Base-by-base conservation (phyloP, 352 stramenopile species). In the Saprolegnia diclina region DNA sequence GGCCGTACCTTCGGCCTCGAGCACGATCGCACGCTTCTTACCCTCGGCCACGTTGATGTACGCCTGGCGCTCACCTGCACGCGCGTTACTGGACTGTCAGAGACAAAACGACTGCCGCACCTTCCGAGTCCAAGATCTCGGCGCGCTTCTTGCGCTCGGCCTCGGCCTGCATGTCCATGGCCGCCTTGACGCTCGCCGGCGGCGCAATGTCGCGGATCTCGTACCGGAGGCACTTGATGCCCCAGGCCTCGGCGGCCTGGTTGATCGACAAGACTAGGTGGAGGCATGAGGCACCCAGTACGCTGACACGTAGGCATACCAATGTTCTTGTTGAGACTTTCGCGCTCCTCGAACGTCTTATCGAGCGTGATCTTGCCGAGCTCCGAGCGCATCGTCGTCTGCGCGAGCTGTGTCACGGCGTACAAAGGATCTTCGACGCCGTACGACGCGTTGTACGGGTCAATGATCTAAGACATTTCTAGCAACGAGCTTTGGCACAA, bases 81-180 rank as follows among this genome's bases (percentile, higher is more conserved):
- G 5, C 5, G 29, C 29, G 29, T 35, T 5, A 35, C 29, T 2
- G 2, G 2, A 35, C 29, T 35, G 29, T 2, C 29, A 5, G 2
- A 5, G 22, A 50, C 18, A 56, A 9, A 42, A 18, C 42, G 18
- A 40, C 11, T 37, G 63, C 9, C 73, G 94, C 83, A 67, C 89
- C 90, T 71, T 97, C 90, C 29, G 89, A 96, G 65, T 96, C 81
- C n/a, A 96, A 75, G 62, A 97, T 96, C 75, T 96, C 87, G 3
- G 90, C 90, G 42, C 90, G 88, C 81, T 97, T 97, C 71, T 90
- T 81, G 56, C 90, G 88, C 74, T 97, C 90, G 10, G 90, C 90
- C 71, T 97, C 90, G 26, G 90, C 90, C 71, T 97, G 90, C 88
- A 95, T 95, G 78, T 97, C 89, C 90, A 97, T 97, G 38, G 90